Conservation (phyloP, 257 asterid species). For the Solanum tacnaense region DNA sequence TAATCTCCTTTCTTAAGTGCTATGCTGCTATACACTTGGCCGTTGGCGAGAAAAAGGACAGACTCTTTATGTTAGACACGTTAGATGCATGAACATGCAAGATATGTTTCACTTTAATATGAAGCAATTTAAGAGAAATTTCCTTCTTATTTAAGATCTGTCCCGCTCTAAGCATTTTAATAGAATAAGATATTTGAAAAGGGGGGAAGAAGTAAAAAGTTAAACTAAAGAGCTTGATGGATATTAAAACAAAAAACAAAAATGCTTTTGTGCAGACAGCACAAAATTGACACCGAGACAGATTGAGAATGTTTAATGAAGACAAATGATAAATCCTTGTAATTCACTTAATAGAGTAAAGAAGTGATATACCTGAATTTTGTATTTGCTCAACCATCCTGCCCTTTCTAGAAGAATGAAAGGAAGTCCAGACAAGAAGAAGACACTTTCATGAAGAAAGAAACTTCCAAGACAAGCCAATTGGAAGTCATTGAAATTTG, state of each 20-base stretch:
- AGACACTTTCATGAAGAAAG: constrained; percentile 85
- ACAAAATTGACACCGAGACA: neutral
- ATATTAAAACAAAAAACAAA: neutral
- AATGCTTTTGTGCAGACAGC: neutral
- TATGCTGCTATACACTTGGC: neutral
- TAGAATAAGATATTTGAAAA: neutral
- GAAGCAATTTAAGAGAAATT: neutral
- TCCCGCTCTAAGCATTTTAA: neutral
- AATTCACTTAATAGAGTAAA: neutral
- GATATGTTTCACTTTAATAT: neutral
- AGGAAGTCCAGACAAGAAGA: constrained; percentile 95
- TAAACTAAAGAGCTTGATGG: neutral
- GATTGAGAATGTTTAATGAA: neutral
- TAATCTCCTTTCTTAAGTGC: neutral
- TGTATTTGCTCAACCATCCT: constrained; percentile 96
- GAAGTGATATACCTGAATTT: constrained; percentile 63
- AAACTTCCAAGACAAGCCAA: constrained; percentile 96
- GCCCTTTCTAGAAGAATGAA: constrained; percentile 74
- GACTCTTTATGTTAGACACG: neutral
- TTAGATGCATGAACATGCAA: neutral
- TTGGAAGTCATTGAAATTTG: constrained; percentile 75
- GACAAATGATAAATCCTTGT: neutral
- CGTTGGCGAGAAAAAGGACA: neutral
- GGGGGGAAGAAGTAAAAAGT: neutral
- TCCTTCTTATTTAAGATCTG: neutral